Percentiles rank a stretch among this genome's conserved stretches.
Evolutionary conservation across 768 basidiomycete species (phyloP).

Genomic region (Lactarius pseudohatsudake): DNA sequence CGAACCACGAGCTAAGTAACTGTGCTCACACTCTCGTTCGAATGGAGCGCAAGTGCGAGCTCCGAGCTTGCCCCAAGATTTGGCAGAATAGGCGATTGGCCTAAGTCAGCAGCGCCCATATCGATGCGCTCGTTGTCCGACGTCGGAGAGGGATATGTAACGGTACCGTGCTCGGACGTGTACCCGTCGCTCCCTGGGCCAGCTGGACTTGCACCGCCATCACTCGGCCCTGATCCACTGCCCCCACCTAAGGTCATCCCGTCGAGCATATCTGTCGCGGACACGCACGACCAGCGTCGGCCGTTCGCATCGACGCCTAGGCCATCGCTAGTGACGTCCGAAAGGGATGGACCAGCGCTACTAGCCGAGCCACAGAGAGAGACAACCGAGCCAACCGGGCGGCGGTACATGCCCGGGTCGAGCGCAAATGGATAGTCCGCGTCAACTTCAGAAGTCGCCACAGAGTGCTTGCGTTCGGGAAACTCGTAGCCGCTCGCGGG

Average conservation of each 20-base stretch:
- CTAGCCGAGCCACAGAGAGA: slow-evolving; percentile 24
- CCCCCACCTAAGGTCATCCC: slow-evolving; percentile 20
- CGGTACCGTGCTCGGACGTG: slow-evolving; percentile 24
- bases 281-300: slow-evolving; percentile 29
- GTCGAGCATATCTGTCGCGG: slow-evolving; percentile 25
- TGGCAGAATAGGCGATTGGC: slow-evolving; percentile 15
- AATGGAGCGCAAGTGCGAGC: slow-evolving; percentile 24
- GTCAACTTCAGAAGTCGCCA: slow-evolving; percentile 14
- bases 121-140: slow-evolving; percentile 25
- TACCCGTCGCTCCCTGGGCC: slow-evolving; percentile 24
- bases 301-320: slow-evolving; percentile 22
- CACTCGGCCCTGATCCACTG: neutral
- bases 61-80: slow-evolving; percentile 17
- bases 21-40: slow-evolving; percentile 24
- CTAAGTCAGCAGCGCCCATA: slow-evolving; percentile 2
- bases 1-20: neutral
- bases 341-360: slow-evolving; percentile 28
- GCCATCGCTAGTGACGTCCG: slow-evolving; percentile 26
- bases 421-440: slow-evolving; percentile 15
- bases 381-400: slow-evolving; percentile 24
- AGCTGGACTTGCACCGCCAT: slow-evolving; percentile 5
- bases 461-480: slow-evolving; percentile 26
- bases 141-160: slow-evolving; percentile 27
- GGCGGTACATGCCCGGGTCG: slow-evolving; percentile 20
- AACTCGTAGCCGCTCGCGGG: slow-evolving; percentile 23